Conservation (phyloP, 495 filamentous ascomycete genomes). For the Aeminium ludgeri region DNA sequence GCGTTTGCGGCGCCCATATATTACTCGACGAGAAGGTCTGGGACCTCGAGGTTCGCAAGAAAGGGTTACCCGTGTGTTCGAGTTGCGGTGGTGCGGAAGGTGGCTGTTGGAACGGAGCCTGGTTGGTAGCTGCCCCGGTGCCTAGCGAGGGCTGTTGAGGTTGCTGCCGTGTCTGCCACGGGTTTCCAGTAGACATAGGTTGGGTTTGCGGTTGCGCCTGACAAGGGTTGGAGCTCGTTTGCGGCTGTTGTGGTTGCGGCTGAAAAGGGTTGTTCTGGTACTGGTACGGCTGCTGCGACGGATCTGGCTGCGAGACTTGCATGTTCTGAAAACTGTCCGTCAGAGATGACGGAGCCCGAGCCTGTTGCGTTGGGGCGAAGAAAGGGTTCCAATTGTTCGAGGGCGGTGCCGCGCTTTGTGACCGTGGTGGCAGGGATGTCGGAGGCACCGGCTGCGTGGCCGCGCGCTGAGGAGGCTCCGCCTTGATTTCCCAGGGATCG, state of each 20-base stretch:
- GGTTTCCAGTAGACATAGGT: too few species aligned
- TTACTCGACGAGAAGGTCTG: conserved; percentile 23
- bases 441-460: conserved; percentile 10
- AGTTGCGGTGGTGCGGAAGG: conserved; percentile 20
- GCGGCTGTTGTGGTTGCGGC: conserved; percentile 6
- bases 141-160: neutral
- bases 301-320: conserved; percentile 10
- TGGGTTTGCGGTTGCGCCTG: neutral
- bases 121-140: neutral
- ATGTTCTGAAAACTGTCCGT: conserved; percentile 12
- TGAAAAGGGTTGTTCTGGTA: conserved; percentile 23
- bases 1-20: conserved; percentile 17
- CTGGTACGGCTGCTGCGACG: conserved; percentile 26
- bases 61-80: conserved; percentile 25
- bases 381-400: conserved; percentile 15
- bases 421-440: conserved; percentile 3
- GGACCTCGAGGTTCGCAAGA: conserved; percentile 19
- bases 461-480: conserved; percentile 2
- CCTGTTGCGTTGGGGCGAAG: conserved; percentile 9
- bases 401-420: conserved; percentile 11
- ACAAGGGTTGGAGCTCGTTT: conserved; percentile 1
- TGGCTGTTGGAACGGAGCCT: conserved; percentile 14
- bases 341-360: conserved; percentile 7
- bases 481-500: conserved; percentile 14
- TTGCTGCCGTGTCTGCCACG: conserved; percentile 10